Evolutionary conservation across 192 early-diverging fungal genomes (phyloP).

Genomic region (Endogone sp.): DNA sequence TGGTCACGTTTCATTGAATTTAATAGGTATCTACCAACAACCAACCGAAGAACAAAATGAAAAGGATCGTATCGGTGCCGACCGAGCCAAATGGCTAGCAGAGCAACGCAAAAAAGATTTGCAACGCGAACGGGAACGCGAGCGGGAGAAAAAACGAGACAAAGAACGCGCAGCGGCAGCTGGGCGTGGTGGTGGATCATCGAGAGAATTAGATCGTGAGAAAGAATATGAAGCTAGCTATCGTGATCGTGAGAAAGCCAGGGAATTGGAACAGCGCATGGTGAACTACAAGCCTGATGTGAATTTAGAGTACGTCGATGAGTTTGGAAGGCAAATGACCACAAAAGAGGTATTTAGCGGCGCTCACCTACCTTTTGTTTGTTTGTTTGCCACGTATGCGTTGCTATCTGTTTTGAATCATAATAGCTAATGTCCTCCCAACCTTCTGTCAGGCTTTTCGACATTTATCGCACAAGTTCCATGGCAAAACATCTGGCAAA

Average conservation of each 20-base stretch:
- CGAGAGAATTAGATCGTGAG: constrained; percentile 23
- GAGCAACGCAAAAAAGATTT: constrained; percentile 62
- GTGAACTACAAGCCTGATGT: constrained; percentile 90
- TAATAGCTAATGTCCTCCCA: not conserved
- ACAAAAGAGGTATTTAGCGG: constrained; percentile 77
- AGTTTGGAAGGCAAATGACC: constrained; percentile 71
- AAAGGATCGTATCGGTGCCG: constrained; percentile 55
- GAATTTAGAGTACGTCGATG: constrained; percentile 88
- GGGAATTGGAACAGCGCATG: constrained; percentile 80
- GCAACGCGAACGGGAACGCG: constrained; percentile 54
- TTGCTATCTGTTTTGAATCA: not conserved
- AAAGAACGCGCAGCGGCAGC: constrained; percentile 32
- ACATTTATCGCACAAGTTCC: constrained; percentile 90
- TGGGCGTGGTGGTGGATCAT: constrained; percentile 21
- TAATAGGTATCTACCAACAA: constrained; percentile 35
- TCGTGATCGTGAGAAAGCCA: constrained; percentile 59
- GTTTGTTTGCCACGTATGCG: not conserved
- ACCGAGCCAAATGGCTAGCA: constrained; percentile 66
- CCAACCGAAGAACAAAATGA: constrained; percentile 63
- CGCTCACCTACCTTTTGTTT: not conserved
- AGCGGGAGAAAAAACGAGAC: constrained; percentile 64
- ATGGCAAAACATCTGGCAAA: constrained; percentile 91
- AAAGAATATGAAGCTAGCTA: constrained; percentile 47
- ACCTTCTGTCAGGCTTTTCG: constrained; percentile 66
- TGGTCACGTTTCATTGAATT: constrained; percentile 1